Evolutionary conservation across 2,329 filamentous ascomycete species (phyloP), one percentile per base, ranked within the genome.

Genomic region (Lachnellula occidentalis): DNA sequence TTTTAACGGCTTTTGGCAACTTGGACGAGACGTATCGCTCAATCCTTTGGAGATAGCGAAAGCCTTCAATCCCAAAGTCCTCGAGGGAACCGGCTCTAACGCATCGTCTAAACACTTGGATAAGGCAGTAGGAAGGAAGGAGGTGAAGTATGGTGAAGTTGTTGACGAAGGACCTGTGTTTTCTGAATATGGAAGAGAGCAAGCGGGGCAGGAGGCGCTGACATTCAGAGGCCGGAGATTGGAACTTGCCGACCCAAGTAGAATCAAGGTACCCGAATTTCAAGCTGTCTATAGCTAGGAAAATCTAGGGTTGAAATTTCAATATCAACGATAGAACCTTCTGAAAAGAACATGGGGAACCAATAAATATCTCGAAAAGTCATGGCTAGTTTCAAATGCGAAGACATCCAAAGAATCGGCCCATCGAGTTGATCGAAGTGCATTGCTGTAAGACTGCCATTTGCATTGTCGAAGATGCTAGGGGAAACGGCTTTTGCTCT

Each of bases 21-120:
- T 58, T 15, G 56, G 56, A 17, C 45, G 50, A 6, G 31, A 34
- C 15, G 37, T 51, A 5, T 50, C 51, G 21, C 36, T 58, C 24
- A 50, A 56, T 43, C 53, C 57, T 24, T 17, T 58, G 12, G 53
- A 58, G 39, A 50, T 45, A 14, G 51, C 50, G 27, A 58, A 58
- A 34, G 51, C 57, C 3, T 58, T 58, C 45, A 46, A 56, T 34
- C 50, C 57, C 15, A 37, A 51, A 15, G 21, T 58, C 5, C 34
- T 56, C 2, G 41, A 45, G 12, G 57, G 51, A 6, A 48, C 51
- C 6, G 48, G 53, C 12, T 54, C 53, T 3, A 56, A 58, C 39
- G 45, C 51, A 41, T 21, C 19, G 9, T 12, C 34, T 4, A 39
- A 24, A 41, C 17, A 49, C 24, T 21, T 49, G 17, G 34, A 41